Base-by-base conservation (phyloP, 257 asterid species). In the Solanum habrochaites region DNA sequence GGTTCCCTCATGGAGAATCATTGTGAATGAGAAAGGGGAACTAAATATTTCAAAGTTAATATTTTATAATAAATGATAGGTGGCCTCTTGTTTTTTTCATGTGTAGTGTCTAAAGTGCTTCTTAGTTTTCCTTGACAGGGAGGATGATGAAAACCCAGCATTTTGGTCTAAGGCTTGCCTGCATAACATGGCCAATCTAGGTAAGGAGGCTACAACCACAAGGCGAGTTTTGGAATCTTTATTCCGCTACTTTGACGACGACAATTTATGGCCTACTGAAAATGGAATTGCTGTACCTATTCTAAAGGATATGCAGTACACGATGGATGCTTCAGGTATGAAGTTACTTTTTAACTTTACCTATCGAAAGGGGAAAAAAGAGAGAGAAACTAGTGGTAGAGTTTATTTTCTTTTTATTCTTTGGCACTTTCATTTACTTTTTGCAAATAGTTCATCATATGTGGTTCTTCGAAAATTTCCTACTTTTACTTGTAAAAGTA, bases 161-260 rank as follows among this genome's bases (percentile, higher is more conserved):
- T 97, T 97, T 85, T 97, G 99, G 99, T 97, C 98, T 35, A 91
- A 93, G 91, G 94, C 94, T 83, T 95, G 98, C 93, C 93, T 97
- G 32, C 96, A 92, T 83, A 94, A 93, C 93, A 97, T 97, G 98
- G 98, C 99, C 85, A 97, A 94, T 88, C 96, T 97, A 43, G 99
- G 98, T 85, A 96, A 93, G 90, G 99, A 97, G 91, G 99, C 96
- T 83, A 93, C 98, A 58, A 97, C 99, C 42, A 96, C 94, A 98
- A 96, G 99, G 49, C 97, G 98, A 31, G 98, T 97, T 91, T 94
- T 97, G 67, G 99, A 97, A 90, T 96, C 99, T 73, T 88, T 96
- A 87, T 96, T 96, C 86, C 96, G 98, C 56, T 97, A 93, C 90
- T 95, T 96, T 40, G 99, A 97, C 85, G 90, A 86, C 58, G 98